Evolutionary conservation across 257 asterid species (phyloP).

Genomic region (Parsonsia alboflavescens): DNA sequence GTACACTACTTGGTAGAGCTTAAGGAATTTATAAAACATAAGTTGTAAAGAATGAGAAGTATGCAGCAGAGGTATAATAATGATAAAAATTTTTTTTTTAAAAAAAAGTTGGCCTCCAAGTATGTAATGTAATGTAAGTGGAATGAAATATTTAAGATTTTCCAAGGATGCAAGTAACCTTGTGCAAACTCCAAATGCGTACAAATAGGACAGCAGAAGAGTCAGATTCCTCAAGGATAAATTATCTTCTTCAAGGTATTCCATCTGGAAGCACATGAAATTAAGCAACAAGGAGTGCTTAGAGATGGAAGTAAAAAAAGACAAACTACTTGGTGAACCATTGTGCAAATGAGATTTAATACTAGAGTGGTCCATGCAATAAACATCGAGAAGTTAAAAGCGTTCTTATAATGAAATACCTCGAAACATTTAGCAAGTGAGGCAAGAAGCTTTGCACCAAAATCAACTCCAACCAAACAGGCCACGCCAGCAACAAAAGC

Average conservation of each 20-base stretch:
- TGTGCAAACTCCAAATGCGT: constrained; percentile 77
- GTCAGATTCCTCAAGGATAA: constrained; percentile 77
- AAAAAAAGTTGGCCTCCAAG: not conserved
- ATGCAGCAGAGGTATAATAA: constrained; percentile 4
- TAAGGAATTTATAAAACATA: not conserved
- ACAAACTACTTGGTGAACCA: not conserved
- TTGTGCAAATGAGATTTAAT: not conserved
- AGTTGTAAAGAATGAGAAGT: not conserved
- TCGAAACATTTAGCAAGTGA: constrained; percentile 73
- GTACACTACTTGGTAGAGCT: not conserved
- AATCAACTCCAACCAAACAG: constrained; percentile 79
- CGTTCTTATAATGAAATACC: constrained; percentile 40
- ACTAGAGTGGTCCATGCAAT: not conserved
- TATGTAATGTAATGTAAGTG: not conserved
- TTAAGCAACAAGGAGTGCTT: constrained; percentile 5
- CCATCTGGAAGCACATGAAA: constrained; percentile 57
- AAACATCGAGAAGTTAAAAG: constrained; percentile 1
- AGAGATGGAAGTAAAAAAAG: not conserved
- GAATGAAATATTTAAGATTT: not conserved
- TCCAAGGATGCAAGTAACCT: constrained; percentile 44
- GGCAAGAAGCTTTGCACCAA: constrained; percentile 91
- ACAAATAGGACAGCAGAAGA: constrained; percentile 73
- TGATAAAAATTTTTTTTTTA: too few species aligned
- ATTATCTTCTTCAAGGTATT: constrained; percentile 79
- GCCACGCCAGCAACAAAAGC: constrained; percentile 96